These are phyloP conservation scores for Blyttiomyces sp. DNA, from an alignment of 371 early-diverging fungal genomes.

Conservation along the genomic window DNA sequence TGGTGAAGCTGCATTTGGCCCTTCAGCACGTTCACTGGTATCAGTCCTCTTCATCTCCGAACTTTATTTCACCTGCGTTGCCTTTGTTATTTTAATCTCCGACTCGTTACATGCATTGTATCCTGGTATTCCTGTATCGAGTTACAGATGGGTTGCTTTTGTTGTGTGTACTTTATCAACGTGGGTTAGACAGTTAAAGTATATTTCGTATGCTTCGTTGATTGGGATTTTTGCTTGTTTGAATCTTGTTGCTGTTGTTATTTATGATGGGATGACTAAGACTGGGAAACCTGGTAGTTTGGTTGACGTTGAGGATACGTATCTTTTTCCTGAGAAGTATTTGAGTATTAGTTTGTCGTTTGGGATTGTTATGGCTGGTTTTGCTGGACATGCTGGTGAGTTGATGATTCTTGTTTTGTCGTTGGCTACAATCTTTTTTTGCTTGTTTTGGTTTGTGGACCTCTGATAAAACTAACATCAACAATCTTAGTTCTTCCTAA, in stretches of 20 bases:
- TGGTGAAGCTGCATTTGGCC: conserved; percentile 66
- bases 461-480: conserved; percentile 58
- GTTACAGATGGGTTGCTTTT: conserved; percentile 30
- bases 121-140: conserved; percentile 28
- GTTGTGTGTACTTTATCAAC: conserved; percentile 34
- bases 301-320: conserved; percentile 51
- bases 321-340: conserved; percentile 31
- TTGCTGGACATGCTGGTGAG: no score
- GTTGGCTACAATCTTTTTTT: conserved; percentile 34
- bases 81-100: conserved; percentile 51
- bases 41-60: conserved; percentile 59
- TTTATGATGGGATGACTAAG: conserved; percentile 36
- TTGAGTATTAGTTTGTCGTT: conserved; percentile 39
- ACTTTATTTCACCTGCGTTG: conserved; percentile 60
- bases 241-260: conserved; percentile 34
- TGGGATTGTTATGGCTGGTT: no score
- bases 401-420: conserved; percentile 31
- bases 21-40: conserved; percentile 46
- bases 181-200: conserved; percentile 22
- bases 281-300: conserved; percentile 56
- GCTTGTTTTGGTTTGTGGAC: conserved; percentile 55
- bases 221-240: conserved; percentile 43
- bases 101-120: conserved; percentile 51
- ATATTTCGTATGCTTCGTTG: conserved; percentile 28
- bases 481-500: conserved; percentile 65